phyloP scores from a whole-genome alignment of 768 basidiomycete genomes.

The Stropharia rugosoannulata region DNA sequence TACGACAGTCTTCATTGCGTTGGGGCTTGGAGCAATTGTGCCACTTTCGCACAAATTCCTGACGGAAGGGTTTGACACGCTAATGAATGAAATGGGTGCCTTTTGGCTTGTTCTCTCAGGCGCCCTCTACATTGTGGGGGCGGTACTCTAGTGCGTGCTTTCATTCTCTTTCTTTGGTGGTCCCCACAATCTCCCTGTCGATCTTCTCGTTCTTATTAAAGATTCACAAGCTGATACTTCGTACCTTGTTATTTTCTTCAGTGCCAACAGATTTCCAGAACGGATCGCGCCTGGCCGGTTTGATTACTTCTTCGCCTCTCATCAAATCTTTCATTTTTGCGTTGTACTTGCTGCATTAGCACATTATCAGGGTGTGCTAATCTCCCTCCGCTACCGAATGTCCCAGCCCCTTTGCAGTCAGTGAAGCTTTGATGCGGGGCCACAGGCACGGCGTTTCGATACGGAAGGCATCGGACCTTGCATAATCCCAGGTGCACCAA shows the following conservation, averaged over 20 bases:
- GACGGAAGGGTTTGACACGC: slow-evolving; percentile 53
- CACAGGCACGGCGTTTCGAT: slow-evolving; percentile 1
- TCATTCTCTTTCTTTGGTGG: slow-evolving; percentile 20
- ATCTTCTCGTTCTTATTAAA: slow-evolving; percentile 13
- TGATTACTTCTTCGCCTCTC: slow-evolving; percentile 77
- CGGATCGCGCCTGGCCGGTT: slow-evolving; percentile 72
- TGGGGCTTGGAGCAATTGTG: slow-evolving; percentile 69
- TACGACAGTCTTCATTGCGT: slow-evolving; percentile 73
- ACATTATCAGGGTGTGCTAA: slow-evolving; percentile 60
- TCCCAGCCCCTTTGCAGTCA: slow-evolving; percentile 27
- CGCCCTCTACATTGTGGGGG: slow-evolving; percentile 76
- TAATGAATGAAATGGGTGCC: slow-evolving; percentile 66
- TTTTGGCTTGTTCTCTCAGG: slow-evolving; percentile 69
- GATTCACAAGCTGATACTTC: slow-evolving; percentile 9
- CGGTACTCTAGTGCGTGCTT: slow-evolving; percentile 73
- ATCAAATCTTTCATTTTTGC: slow-evolving; percentile 87
- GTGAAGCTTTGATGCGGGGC: neutral
- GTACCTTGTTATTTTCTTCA: slow-evolving; percentile 32
- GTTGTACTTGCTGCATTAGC: slow-evolving; percentile 72
- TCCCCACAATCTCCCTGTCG: slow-evolving; percentile 20
- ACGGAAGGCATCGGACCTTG: no score
- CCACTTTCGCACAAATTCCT: slow-evolving; percentile 67
- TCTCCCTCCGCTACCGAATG: slow-evolving; percentile 62
- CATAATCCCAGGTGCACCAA: no score
- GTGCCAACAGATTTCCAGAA: slow-evolving; percentile 84